Conservation (phyloP, 768 basidiomycete genomes). For the Pisolithus orientalis region DNA sequence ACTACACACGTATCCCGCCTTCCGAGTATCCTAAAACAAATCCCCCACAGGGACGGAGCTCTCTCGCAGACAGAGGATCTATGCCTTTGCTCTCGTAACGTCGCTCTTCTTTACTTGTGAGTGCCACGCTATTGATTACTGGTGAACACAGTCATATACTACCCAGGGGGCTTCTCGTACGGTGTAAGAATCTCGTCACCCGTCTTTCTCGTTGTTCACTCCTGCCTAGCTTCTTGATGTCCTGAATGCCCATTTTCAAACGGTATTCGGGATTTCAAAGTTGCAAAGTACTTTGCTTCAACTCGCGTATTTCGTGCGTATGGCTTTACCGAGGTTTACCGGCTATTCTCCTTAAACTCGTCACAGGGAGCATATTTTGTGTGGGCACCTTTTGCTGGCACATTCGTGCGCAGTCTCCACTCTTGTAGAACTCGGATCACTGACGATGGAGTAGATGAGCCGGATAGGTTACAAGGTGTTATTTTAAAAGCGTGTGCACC, state of each 20-base stretch:
- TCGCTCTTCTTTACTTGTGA: conserved; percentile 70
- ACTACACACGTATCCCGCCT: neutral
- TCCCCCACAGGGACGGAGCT: conserved; percentile 31
- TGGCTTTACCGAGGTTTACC: neutral
- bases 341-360: neutral
- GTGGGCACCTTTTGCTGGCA: conserved; percentile 51
- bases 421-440: neutral
- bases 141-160: neutral
- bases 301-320: conserved; percentile 58
- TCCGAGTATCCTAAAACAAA: neutral
- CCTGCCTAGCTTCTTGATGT: conserved; percentile 52
- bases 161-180: conserved; percentile 61
- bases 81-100: conserved; percentile 64
- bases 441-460: conserved; percentile 40
- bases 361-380: conserved; percentile 54
- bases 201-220: conserved; percentile 2
- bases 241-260: conserved; percentile 69
- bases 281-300: conserved; percentile 71
- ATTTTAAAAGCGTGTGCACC: neutral
- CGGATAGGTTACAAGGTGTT: conserved; percentile 61
- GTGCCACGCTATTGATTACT: conserved; percentile 10
- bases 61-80: conserved; percentile 41
- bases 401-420: conserved; percentile 39
- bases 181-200: conserved; percentile 36
- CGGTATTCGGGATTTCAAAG: conserved; percentile 59